Evolutionary conservation across 805 yeast species (phyloP), one percentile per base, ranked within the genome.

Genomic region (Kodamaea hsintzibuensis): DNA sequence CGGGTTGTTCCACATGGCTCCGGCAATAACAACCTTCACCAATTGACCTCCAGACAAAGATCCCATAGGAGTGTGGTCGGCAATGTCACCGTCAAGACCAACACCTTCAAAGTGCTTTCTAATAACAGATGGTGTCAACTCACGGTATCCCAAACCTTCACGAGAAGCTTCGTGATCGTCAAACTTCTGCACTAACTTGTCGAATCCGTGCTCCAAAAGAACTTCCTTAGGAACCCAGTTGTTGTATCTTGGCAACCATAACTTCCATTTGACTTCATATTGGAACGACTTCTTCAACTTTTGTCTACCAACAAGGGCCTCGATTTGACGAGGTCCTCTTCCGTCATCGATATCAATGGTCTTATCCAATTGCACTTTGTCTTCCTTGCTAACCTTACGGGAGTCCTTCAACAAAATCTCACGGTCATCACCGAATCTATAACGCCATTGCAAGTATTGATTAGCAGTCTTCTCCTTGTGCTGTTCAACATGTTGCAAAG

Each of bases 1-100:
- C 16, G 99, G 99, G 70, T 93, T 95, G 76, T 95, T 93, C 99
- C 99, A 93, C 95, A 93, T 93, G 60, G 98, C 98, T 75, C 98
- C 99, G 12, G 98, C 98, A 77, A 93, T 93, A 56, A 93, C 99
- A 59, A 93, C 98, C 75, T 93, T 93, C 57, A 93, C 99, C 70
- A 93, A 82, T 78, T 93, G 99, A 65, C 99, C 99, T 70, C 99
- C 99, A 22, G 98, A 91, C 59, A 93, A 80, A 6, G 97, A 90
- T 19, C 98, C 98, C 82, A 93, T 78, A 51, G 97, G 97, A 16
- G 98, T 93, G 73, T 93, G 98, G 72, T 95, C 97, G 39, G 98
- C 98, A 76, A 93, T 92, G 67, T 93, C 99, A 62, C 98, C 96
- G 66, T 95, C 99, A 62, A 93, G 81, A 56, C 99, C 99, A 65